phyloP scores from a whole-genome alignment of 768 basidiomycete species.

The Leucogyrophana mollusca region DNA sequence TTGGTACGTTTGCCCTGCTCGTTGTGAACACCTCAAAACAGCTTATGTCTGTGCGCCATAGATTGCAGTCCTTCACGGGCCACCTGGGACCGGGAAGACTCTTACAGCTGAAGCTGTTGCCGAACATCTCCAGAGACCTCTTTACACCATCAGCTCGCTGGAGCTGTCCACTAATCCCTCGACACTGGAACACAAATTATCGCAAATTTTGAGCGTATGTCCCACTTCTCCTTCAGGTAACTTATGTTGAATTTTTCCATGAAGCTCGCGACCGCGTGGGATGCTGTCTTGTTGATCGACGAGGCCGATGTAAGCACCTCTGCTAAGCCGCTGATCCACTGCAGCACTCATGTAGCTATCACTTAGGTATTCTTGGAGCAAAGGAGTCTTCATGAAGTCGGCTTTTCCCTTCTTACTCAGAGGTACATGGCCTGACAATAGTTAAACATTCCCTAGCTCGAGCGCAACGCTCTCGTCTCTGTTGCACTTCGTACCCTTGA shows the following conservation, averaged over 20 bases:
- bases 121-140: conserved; percentile 50
- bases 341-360: no score
- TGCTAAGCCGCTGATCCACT: no score
- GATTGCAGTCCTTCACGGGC: conserved; percentile 25
- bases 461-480: conserved; percentile 72
- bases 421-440: not conserved
- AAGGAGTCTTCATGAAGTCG: conserved; percentile 57
- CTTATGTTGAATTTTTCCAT: no score
- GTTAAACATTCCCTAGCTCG: conserved; percentile 24
- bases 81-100: conserved; percentile 44
- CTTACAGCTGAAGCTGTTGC: conserved; percentile 61
- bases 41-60: conserved; percentile 4
- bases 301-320: conserved; percentile 35
- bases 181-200: conserved; percentile 40
- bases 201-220: conserved; percentile 16
- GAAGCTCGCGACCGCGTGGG: conserved; percentile 61
- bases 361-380: conserved; percentile 77
- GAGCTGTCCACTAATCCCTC: conserved; percentile 51
- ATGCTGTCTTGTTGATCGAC: conserved; percentile 57
- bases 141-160: conserved; percentile 53
- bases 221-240: conserved; percentile 22
- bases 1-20: no score
- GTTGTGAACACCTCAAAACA: no score
- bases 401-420: not conserved
- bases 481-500: conserved; percentile 65